A percentile compares a stretch with the other conserved stretches of the same genome.
These are phyloP conservation scores for Pythium scleroteichum DNA, from an alignment of 352 stramenopile genomes.

Conservation along the genomic window DNA sequence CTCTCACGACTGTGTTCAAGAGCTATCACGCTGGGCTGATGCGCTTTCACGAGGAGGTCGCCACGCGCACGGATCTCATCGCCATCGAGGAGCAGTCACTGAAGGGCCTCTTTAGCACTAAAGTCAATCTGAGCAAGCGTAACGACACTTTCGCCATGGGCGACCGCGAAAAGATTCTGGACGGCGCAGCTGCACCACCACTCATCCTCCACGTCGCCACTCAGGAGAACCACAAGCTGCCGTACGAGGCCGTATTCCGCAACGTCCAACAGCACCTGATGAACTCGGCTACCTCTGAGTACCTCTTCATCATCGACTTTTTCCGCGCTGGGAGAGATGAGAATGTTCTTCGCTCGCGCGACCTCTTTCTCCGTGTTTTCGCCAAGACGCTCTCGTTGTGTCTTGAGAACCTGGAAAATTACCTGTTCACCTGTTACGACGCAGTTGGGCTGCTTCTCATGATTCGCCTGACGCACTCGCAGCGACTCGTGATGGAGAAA, in stretches of 20 bases:
- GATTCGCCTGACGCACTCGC: slow-evolving; percentile 94
- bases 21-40: slow-evolving; percentile 96
- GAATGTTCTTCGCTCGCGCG: slow-evolving; percentile 63
- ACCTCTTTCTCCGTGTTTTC: slow-evolving; percentile 96
- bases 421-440: slow-evolving; percentile 97
- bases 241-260: slow-evolving; percentile 97
- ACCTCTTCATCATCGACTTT: slow-evolving; percentile 96
- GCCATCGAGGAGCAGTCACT: slow-evolving; percentile 94
- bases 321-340: slow-evolving; percentile 84
- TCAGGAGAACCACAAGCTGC: slow-evolving; percentile 89
- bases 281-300: slow-evolving; percentile 97
- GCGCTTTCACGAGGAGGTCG: slow-evolving; percentile 94
- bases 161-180: slow-evolving; percentile 90
- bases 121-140: slow-evolving; percentile 95
- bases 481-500: slow-evolving; percentile 83
- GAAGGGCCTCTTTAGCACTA: slow-evolving; percentile 78
- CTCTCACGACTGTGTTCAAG: slow-evolving; percentile 94
- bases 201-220: slow-evolving; percentile 95
- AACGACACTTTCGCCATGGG: slow-evolving; percentile 94
- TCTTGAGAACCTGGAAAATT: slow-evolving; percentile 98
- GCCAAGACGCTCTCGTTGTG: slow-evolving; percentile 94
- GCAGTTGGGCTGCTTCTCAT: slow-evolving; percentile 97
- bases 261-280: slow-evolving; percentile 97
- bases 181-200: slow-evolving; percentile 74
- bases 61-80: slow-evolving; percentile 93